Base-by-base conservation (phyloP, 164 flowering plant genomes). In the Magnolia kwangsiensis region DNA sequence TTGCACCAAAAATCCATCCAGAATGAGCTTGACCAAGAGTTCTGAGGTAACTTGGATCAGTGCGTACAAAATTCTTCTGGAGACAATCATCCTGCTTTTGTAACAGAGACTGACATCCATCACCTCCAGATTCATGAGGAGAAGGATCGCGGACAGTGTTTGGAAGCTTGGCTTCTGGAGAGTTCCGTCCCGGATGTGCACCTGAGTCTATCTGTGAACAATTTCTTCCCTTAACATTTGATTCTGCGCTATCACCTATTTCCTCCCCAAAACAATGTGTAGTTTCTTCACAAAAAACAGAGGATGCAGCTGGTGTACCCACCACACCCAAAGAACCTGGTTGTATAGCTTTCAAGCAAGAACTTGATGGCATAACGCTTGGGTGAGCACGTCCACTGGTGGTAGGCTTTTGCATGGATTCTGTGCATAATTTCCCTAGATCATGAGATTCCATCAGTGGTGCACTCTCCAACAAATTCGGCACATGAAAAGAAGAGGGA, bases 1-100 rank as follows among this genome's bases (percentile, higher is more conserved):
- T 82, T 73, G 92, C 92, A 76, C 92, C 89, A 79, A 89, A 89
- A 50, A 85, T 81, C 92, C 92, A 89, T 58, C 84, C 86, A 72
- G 87, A 87, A 78, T 88, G 92, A 55, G 82, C 74, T 27, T 85
- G 89, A 51, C 88, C 83, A 31, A 88, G 85, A 59, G 87, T 88
- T 75, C 75, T 77, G 67, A 89, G 67, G 77, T 84, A 88, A 76
- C 85, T 83, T 37, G 92, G 90, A 76, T 84, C 77, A 50, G 83
- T 73, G 3, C 69, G 77, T 14, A 81, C 81, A 19, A 50, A 55
- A 70, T 69, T 45, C 6, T 59, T 20, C 20, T 76, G 31, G 61
- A 23, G 27, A 29, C 50, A 71, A 64, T 14, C 61, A 71, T 37
- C 50, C 8, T 51, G 49, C 63, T 50, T 19, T 71, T 61, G 31